These are phyloP conservation scores for Ramaria rubella DNA, from an alignment of 768 basidiomycete genomes.

Conservation along the genomic window DNA sequence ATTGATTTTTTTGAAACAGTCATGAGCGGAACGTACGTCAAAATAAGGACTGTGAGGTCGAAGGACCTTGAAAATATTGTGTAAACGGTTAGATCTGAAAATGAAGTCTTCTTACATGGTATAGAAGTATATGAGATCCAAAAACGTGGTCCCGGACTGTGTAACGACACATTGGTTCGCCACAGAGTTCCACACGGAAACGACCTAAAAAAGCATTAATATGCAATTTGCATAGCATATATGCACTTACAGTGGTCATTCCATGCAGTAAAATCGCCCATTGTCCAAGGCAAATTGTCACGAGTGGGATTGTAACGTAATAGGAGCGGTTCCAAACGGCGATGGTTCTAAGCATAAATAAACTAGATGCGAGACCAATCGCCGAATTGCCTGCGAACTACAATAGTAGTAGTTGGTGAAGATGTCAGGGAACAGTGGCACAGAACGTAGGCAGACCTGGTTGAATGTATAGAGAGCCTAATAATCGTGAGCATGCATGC, in stretches of 20 bases:
- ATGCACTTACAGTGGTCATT: conserved; percentile 29
- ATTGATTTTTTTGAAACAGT: conserved; percentile 62
- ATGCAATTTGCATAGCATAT: background rate
- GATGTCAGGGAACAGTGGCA: conserved; percentile 14
- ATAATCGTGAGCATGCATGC: conserved; percentile 5
- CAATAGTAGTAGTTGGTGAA: background rate
- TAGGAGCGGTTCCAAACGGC: conserved; percentile 63
- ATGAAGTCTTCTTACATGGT: conserved; percentile 37
- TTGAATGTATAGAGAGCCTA: conserved; percentile 65
- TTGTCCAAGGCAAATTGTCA: conserved; percentile 51
- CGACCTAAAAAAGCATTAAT: conserved; percentile 4
- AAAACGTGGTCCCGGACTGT: conserved; percentile 46
- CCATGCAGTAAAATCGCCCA: conserved; percentile 64
- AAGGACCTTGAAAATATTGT: conserved; percentile 7
- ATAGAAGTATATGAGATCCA: conserved; percentile 63
- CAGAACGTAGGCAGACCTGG: conserved; percentile 34
- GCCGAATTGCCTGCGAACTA: conserved; percentile 2
- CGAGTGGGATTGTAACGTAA: conserved; percentile 43
- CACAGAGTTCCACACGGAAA: conserved; percentile 44
- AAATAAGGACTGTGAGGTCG: background rate
- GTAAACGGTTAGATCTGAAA: background rate
- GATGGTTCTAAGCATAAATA: conserved; percentile 38
- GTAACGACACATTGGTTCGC: conserved; percentile 41
- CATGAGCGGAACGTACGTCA: conserved; percentile 36
- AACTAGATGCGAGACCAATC: background rate